A percentile compares a stretch with the other conserved stretches of the same genome.
Evolutionary conservation across 805 yeast genomes (phyloP).

Genomic region (Saccharomycopsis lassenensis): DNA sequence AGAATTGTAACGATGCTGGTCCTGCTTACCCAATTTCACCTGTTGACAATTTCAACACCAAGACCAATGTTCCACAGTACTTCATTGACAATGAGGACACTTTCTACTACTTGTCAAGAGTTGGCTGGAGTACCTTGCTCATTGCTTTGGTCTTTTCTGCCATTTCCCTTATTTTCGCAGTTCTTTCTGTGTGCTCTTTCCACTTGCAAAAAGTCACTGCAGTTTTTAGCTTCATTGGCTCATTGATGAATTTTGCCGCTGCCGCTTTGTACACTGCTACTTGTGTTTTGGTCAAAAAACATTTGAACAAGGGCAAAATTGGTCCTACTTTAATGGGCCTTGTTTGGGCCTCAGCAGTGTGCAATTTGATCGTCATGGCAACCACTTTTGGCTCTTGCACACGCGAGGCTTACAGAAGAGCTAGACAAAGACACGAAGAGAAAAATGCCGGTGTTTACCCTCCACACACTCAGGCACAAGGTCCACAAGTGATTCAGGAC

Average conservation of each 20-base stretch:
- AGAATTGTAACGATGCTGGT: conserved; percentile 38
- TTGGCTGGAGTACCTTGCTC: conserved; percentile 53
- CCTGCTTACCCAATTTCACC: conserved; percentile 90
- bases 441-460: too few species aligned
- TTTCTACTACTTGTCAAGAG: conserved; percentile 57
- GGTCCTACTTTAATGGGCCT: conserved; percentile 53
- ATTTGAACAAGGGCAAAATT: conserved; percentile 45
- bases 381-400: conserved; percentile 34
- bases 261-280: conserved; percentile 16
- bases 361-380: conserved; percentile 39
- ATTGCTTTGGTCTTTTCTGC: conserved; percentile 52
- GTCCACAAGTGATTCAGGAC: too few species aligned
- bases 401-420: conserved; percentile 13
- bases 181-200: conserved; percentile 46
- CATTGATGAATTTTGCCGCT: conserved; percentile 10
- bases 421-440: conserved; percentile 8
- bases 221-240: conserved; percentile 20
- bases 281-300: conserved; percentile 60
- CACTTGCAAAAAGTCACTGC: conserved; percentile 45
- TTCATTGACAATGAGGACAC: conserved; percentile 39
- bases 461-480: too few species aligned
- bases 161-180: conserved; percentile 43
- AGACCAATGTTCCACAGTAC: conserved; percentile 19
- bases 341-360: conserved; percentile 60
- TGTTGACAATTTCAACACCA: conserved; percentile 52